phyloP scores from a whole-genome alignment of 306 rosid species.

The Castanea crenata region DNA sequence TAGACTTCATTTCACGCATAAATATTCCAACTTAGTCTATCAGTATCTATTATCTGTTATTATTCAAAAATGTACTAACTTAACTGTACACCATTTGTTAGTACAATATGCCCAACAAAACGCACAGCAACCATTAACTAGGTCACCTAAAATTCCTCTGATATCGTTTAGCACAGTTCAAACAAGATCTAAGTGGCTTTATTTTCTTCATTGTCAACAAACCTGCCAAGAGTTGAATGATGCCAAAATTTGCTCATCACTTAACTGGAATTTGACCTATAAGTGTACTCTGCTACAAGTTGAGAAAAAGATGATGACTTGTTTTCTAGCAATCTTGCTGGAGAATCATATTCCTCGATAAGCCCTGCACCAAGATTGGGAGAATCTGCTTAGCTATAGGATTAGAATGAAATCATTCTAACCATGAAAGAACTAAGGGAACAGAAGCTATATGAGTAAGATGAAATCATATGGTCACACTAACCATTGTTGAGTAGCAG shows the following conservation, averaged over 20 bases:
- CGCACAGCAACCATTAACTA: too few species aligned
- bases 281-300: conserved; percentile 27
- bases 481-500: conserved; percentile 24
- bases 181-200: too few species aligned
- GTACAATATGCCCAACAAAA: too few species aligned
- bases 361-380: neutral
- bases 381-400: neutral
- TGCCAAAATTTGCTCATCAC: neutral
- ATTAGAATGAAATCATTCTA: neutral
- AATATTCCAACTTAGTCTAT: too few species aligned
- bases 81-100: too few species aligned
- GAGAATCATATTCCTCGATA: conserved; percentile 5
- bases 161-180: too few species aligned
- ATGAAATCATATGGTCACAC: neutral
- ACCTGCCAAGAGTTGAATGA: neutral
- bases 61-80: too few species aligned
- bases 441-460: neutral
- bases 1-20: too few species aligned
- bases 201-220: conserved; percentile 13
- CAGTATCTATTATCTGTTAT: too few species aligned
- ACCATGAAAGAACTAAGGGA: neutral
- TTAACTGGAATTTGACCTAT: conserved; percentile 28
- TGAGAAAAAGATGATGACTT: conserved; percentile 15
- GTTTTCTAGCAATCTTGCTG: conserved; percentile 8
- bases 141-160: too few species aligned